Evolutionary conservation across 495 filamentous ascomycete genomes (phyloP), one percentile per base, ranked within the genome.

Genomic region (Cryomyces antarcticus): DNA sequence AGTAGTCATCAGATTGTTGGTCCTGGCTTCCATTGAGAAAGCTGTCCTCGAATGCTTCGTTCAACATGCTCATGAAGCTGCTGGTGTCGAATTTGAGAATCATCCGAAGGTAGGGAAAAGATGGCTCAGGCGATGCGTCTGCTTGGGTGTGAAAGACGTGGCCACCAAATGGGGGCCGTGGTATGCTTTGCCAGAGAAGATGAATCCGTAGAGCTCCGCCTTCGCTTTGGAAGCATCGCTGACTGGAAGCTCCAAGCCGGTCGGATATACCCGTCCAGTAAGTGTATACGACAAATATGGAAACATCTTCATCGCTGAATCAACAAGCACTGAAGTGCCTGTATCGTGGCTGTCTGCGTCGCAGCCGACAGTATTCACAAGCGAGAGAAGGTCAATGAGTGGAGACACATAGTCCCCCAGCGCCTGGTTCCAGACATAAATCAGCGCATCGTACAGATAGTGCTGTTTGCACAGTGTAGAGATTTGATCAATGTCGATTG

Each of bases 381-480:
- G 60, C n/a, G 69, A 57, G 37, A 97, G 59, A 9, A 97, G 70
- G 48, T 94, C 85, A 52, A 84, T 74, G 33, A 96, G 62, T 11
- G 88, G 88, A 0, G 88, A 87, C 43, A 94, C 79, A 50, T 88
- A 93, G 60, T 97, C 89, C 49, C 63, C 64, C 28, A 97, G 60
- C 31, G 81, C 85, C 57, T 82, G 79, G 41, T 89, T 95, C 88
- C 89, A 97, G 45, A 96, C 82, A 58, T 96, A 96, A 40, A 94
- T 82, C 50, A 93, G 73, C 7, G 92, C 89, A 63, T 97, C 92
- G 52, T 93, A 96, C 5, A 97, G 73, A 41, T 79, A 71, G 51
- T 95, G 74, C 48, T 84, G 76, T 52, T 86, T 89, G 68, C 92
- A 97, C 4, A 97, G 70, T 11, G 71, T 73, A 0, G 85, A 93